These are phyloP conservation scores for Malus orientalis DNA, from an alignment of 306 rosid species.

Conservation along the genomic window DNA sequence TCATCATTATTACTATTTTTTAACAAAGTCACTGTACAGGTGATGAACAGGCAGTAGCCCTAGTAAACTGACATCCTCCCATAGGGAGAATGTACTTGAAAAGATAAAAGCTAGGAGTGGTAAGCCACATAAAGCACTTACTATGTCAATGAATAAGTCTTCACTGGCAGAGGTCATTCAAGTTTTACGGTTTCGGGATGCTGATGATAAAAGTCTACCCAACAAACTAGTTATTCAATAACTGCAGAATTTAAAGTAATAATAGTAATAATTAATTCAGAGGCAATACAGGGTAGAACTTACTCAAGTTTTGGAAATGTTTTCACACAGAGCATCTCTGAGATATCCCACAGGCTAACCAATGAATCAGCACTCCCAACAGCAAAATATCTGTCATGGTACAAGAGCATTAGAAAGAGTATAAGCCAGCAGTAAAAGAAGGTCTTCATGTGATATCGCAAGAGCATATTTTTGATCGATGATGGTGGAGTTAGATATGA, in stretches of 20 bases:
- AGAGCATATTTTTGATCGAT: not conserved
- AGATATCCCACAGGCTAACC: slow-evolving; percentile 92
- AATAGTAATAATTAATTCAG: not conserved
- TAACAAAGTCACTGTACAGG: not conserved
- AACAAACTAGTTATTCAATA: not conserved
- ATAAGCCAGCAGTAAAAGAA: not conserved
- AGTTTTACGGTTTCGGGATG: not conserved
- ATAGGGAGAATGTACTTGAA: not conserved
- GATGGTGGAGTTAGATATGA: not conserved
- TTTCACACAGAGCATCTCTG: slow-evolving; percentile 91
- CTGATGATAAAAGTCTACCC: not conserved
- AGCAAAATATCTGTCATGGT: slow-evolving; percentile 61
- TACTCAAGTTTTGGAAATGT: slow-evolving; percentile 92
- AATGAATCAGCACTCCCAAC: slow-evolving; percentile 98
- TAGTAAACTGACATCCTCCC: not conserved
- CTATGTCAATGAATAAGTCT: slow-evolving; percentile 87
- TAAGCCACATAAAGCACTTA: slow-evolving; percentile 30
- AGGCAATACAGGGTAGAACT: slow-evolving; percentile 23
- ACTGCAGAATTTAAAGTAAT: not conserved
- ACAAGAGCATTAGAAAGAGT: not conserved
- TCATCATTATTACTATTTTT: not conserved
- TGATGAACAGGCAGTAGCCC: no score
- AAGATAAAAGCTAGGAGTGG: not conserved
- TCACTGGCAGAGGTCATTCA: slow-evolving; percentile 56
- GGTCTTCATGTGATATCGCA: not conserved